Conservation (phyloP, 2,329 filamentous ascomycete genomes). For the Rutstroemia sp. region DNA sequence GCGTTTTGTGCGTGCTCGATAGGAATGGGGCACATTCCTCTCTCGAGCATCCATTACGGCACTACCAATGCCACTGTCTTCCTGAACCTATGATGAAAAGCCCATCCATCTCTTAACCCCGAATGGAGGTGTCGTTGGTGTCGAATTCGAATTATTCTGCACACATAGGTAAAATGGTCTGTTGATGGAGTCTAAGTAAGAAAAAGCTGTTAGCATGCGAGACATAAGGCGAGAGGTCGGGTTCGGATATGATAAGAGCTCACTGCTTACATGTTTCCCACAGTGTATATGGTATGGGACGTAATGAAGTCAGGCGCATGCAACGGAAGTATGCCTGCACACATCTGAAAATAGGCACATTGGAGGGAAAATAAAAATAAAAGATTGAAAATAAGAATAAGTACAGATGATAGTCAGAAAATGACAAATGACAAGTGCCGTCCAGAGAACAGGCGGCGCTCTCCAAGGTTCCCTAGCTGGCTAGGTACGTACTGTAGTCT, state of each 20-base stretch:
- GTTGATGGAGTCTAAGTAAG: not conserved
- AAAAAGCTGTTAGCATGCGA: not conserved
- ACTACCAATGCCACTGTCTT: conserved; percentile 21
- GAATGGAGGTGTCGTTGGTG: not conserved
- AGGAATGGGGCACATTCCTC: conserved; percentile 22
- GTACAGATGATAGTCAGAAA: too few species aligned
- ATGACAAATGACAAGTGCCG: conserved; percentile 7
- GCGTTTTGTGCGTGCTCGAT: conserved; percentile 23
- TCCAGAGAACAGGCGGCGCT: not conserved
- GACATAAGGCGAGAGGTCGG: not conserved
- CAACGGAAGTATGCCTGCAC: conserved; percentile 5
- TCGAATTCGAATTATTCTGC: not conserved
- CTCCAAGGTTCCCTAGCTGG: not conserved
- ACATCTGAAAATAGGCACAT: conserved; percentile 8
- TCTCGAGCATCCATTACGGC: conserved; percentile 28
- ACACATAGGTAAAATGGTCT: not conserved
- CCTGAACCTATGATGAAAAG: conserved; percentile 15
- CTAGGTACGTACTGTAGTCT: not conserved
- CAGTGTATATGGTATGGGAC: not conserved
- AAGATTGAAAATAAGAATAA: not conserved
- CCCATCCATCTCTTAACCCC: conserved; percentile 27
- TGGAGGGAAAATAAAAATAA: not conserved
- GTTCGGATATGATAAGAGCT: conserved; percentile 3
- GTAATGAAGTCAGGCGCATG: conserved; percentile 10
- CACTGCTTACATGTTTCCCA: conserved; percentile 20